Conservation (phyloP, 2,329 filamentous ascomycete species). For the Pyricularia sp. region DNA sequence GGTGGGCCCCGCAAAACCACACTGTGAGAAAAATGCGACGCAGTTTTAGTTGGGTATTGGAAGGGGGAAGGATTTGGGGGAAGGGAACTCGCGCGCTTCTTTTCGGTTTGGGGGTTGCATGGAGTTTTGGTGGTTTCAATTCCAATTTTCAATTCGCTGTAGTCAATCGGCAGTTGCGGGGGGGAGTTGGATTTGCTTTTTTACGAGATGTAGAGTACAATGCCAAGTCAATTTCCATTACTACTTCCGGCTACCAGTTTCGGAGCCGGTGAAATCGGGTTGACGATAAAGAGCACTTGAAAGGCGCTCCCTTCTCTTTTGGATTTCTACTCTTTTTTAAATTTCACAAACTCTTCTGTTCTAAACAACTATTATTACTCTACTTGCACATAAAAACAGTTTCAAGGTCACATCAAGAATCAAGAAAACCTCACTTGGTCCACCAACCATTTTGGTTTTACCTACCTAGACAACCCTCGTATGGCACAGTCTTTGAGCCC, state of each 20-base stretch:
- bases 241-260: not conserved
- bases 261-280: too few species aligned
- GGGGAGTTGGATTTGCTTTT: not conserved
- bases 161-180: not conserved
- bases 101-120: not conserved
- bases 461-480: not conserved
- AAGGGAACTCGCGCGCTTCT: too few species aligned
- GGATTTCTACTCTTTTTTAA: not conserved
- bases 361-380: too few species aligned
- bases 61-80: not conserved
- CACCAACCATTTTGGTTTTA: too few species aligned
- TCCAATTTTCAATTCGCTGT: not conserved
- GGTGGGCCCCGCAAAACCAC: too few species aligned
- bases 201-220: not conserved
- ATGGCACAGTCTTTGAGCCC: not conserved
- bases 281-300: not conserved
- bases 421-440: not conserved
- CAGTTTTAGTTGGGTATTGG: too few species aligned
- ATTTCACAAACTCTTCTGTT: not conserved
- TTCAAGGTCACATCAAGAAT: not conserved
- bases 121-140: not conserved
- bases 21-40: too few species aligned
- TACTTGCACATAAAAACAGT: not conserved
- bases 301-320: not conserved
- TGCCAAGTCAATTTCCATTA: not conserved